A percentile compares a stretch with the other conserved stretches of the same genome.
phyloP scores from a whole-genome alignment of 1,284 basidiomycete species.

The Pyrrhoderma noxium region DNA sequence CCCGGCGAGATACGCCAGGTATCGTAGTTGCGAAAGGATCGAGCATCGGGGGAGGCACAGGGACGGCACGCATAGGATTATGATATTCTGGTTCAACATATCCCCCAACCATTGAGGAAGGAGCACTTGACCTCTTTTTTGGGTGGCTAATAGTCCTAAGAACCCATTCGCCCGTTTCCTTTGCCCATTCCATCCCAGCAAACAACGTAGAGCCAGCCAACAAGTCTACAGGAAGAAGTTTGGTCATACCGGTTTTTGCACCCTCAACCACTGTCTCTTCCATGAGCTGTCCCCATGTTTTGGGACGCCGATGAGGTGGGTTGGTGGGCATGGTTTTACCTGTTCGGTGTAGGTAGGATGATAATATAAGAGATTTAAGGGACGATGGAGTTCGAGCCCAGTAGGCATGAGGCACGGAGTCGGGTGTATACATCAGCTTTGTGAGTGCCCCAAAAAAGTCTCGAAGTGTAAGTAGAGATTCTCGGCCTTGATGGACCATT shows the following conservation, averaged over 20 bases:
- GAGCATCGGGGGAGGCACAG: too few species aligned
- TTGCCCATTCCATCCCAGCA: conserved; percentile 11
- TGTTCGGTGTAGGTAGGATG: conserved; percentile 6
- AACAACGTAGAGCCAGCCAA: conserved; percentile 11
- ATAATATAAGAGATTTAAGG: not conserved
- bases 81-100: too few species aligned
- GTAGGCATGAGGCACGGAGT: conserved; percentile 8
- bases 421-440: conserved; percentile 6
- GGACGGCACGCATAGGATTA: too few species aligned
- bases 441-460: conserved; percentile 7
- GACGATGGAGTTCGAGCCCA: conserved; percentile 4
- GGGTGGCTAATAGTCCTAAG: conserved; percentile 10
- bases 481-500: too few species aligned
- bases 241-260: conserved; percentile 3
- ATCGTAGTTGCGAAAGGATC: too few species aligned
- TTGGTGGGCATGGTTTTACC: not conserved
- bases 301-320: conserved; percentile 5
- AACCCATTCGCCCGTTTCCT: conserved; percentile 12
- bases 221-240: conserved; percentile 6
- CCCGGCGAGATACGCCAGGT: too few species aligned
- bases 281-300: conserved; percentile 7
- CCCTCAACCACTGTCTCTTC: conserved; percentile 11
- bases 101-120: too few species aligned
- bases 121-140: too few species aligned
- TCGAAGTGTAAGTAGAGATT: not conserved